Evolutionary conservation across 768 basidiomycete genomes (phyloP).

Genomic region (Lactifluus rugatus): DNA sequence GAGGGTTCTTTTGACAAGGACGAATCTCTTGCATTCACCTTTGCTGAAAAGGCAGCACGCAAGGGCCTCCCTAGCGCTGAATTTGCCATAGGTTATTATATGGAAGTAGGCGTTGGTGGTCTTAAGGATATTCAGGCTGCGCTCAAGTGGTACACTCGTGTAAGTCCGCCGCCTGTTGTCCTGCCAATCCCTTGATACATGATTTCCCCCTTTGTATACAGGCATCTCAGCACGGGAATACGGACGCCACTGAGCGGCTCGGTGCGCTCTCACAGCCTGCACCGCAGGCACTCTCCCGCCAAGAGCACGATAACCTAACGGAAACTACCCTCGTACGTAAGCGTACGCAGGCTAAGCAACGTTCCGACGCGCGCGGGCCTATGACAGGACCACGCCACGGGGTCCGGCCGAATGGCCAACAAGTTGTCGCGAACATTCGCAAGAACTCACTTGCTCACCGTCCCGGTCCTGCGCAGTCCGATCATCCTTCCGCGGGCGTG

Average conservation of each 20-base stretch:
- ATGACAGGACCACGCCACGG: slow-evolving; percentile 3
- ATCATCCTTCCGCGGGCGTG: slow-evolving; percentile 2
- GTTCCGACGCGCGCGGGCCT: slow-evolving; percentile 33
- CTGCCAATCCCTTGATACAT: neutral
- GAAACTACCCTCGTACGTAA: slow-evolving; percentile 74
- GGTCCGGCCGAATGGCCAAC: slow-evolving; percentile 29
- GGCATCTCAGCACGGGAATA: slow-evolving; percentile 71
- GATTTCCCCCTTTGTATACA: slow-evolving; percentile 23
- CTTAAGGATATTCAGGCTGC: slow-evolving; percentile 53
- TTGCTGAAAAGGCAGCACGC: slow-evolving; percentile 78
- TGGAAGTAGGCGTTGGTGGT: slow-evolving; percentile 85
- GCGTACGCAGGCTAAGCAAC: slow-evolving; percentile 61
- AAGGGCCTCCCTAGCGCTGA: slow-evolving; percentile 75
- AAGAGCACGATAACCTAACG: slow-evolving; percentile 73
- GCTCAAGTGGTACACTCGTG: slow-evolving; percentile 66
- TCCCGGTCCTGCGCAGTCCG: slow-evolving; percentile 4
- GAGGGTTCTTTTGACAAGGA: slow-evolving; percentile 74
- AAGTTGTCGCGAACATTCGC: slow-evolving; percentile 47
- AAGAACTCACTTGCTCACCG: slow-evolving; percentile 35
- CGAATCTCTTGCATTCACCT: slow-evolving; percentile 74
- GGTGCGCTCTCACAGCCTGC: slow-evolving; percentile 51
- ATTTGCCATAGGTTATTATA: slow-evolving; percentile 95
- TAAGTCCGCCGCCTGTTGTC: slow-evolving; percentile 24
- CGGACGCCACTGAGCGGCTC: slow-evolving; percentile 70
- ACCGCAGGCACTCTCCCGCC: slow-evolving; percentile 58